phyloP scores from a whole-genome alignment of 2,329 filamentous ascomycete genomes.

The Mycosphaerelloides madeirae region DNA sequence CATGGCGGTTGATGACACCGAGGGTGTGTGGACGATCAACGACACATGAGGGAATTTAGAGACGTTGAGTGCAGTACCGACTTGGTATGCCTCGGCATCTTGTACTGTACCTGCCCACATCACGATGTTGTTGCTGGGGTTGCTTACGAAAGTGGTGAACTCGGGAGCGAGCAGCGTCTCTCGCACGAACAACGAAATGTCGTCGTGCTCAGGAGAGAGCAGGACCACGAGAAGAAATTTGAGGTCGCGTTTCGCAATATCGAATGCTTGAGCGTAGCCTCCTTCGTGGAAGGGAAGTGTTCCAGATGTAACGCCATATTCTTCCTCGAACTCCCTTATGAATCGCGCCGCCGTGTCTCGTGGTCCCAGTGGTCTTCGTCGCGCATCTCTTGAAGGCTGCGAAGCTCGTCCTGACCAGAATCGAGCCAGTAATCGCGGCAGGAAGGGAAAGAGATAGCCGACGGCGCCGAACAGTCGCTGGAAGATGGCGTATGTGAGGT shows the following conservation, averaged over 20 bases:
- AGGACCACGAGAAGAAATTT: slow-evolving; percentile 88
- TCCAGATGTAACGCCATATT: slow-evolving; percentile 63
- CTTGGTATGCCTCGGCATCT: slow-evolving; percentile 91
- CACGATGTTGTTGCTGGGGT: slow-evolving; percentile 72
- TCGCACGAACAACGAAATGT: slow-evolving; percentile 74
- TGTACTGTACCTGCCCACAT: slow-evolving; percentile 91
- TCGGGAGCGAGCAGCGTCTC: slow-evolving; percentile 76
- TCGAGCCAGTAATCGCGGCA: slow-evolving; percentile 59
- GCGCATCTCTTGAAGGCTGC: slow-evolving; percentile 56
- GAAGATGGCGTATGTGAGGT: slow-evolving; percentile 67
- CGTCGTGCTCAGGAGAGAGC: slow-evolving; percentile 89
- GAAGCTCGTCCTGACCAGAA: slow-evolving; percentile 52
- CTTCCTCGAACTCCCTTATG: slow-evolving; percentile 89
- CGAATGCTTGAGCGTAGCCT: slow-evolving; percentile 86
- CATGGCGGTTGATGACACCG: slow-evolving; percentile 81
- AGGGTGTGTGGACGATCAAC: slow-evolving; percentile 80
- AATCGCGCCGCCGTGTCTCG: slow-evolving; percentile 85
- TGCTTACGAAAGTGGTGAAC: slow-evolving; percentile 67
- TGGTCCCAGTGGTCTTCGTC: slow-evolving; percentile 69
- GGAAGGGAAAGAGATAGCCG: slow-evolving; percentile 72
- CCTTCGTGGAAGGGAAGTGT: slow-evolving; percentile 76
- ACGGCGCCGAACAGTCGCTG: slow-evolving; percentile 67
- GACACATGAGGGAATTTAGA: slow-evolving; percentile 91
- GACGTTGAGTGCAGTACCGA: slow-evolving; percentile 78
- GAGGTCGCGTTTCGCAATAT: slow-evolving; percentile 81